Evolutionary conservation across 73 alveolate species (phyloP), one percentile per base, ranked within the genome.

Genomic region (Paramecium bursaria): DNA sequence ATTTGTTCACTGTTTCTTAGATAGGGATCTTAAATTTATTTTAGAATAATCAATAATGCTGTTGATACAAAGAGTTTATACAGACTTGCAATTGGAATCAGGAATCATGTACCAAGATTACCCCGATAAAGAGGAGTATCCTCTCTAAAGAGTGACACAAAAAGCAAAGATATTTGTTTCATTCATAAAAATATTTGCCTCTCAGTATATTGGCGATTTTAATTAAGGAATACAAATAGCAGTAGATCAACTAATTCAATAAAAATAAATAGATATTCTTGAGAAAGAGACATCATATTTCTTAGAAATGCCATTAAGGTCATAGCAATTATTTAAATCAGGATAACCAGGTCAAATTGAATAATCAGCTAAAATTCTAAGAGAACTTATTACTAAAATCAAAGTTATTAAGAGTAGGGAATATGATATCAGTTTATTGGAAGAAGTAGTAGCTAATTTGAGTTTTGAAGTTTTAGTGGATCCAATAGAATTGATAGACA

Each of bases 401-500:
- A 67, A 67, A 67, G 15, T 25, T 21, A 21, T 67, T 39, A 67
- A 42, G 6, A 42, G 21, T 3, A 14, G 7, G 6, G 82, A 42
- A 4, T 67, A 30, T 35, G 82, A 67, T 33, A 35, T 31, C 44
- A 19, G 50, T 42, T 35, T 67, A 1, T 39, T 67, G 21, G 82
- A 67, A 4, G 82, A 67, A 15, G 82, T 67, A 21, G 55, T 53
- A 7, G 82, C 82, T 15, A 67, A 67, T 67, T 47, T 67, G 17
- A 57, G 82, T 21, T 67, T 39, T 67, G 82, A 67, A 9, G 35
- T 67, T 39, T 35, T 67, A 19, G 82, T 57, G 14, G 82, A 67
- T 67, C 82, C 82, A 31, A 30, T 67, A 0, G 82, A 67, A 67
- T 35, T 67, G 2, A 67, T 67, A 57, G 82, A 67, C 19, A 67